These are phyloP conservation scores for Arxiozyma bovina DNA, from an alignment of 1,139 yeast species.

Conservation along the genomic window DNA sequence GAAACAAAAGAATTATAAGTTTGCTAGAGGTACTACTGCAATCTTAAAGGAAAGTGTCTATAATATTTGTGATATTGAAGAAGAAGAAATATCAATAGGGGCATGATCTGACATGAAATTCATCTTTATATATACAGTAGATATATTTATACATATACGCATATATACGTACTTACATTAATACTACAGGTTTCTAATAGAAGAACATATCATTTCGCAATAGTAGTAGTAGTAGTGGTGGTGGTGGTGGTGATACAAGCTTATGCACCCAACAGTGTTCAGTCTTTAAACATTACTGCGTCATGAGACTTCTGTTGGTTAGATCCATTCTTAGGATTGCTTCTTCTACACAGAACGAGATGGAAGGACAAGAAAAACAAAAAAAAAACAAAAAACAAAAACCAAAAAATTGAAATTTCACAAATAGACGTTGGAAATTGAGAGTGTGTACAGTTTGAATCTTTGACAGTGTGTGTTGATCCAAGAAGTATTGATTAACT, in stretches of 20 bases:
- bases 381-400: too few species aligned
- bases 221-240: too few species aligned
- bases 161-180: background rate
- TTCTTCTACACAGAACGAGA: background rate
- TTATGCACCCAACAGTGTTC: background rate
- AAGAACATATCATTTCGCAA: background rate
- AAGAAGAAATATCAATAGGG: constrained; percentile 41
- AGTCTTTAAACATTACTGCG: background rate
- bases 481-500: background rate
- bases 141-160: too few species aligned
- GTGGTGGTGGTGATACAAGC: too few species aligned
- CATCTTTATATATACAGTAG: too few species aligned
- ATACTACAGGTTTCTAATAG: background rate
- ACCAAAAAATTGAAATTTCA: background rate
- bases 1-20: constrained; percentile 76
- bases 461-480: background rate
- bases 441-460: background rate
- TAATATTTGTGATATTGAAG: constrained; percentile 62
- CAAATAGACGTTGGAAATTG: background rate
- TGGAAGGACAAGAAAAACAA: too few species aligned
- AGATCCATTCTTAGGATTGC: too few species aligned
- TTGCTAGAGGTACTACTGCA: constrained; percentile 87
- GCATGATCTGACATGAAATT: constrained; percentile 11
- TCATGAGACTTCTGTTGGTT: background rate
- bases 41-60: constrained; percentile 58